Conservation (phyloP, 2,329 filamentous ascomycete genomes). For the Paraphaeosphaeria sporulosa region DNA sequence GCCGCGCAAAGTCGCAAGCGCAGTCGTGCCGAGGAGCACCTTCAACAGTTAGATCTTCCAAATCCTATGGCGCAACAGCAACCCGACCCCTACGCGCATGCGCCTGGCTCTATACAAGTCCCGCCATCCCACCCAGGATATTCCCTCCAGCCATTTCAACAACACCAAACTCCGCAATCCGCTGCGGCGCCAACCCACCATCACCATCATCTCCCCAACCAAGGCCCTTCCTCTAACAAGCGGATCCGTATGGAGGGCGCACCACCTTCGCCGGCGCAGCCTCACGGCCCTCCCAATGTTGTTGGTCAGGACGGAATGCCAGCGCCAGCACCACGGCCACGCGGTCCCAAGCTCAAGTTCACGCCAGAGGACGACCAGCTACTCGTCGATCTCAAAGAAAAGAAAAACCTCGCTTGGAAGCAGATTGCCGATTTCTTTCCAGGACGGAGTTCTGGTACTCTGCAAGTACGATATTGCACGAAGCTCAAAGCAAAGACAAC, state of each 20-base stretch:
- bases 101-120: slow-evolving; percentile 47
- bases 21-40: slow-evolving; percentile 53
- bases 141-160: slow-evolving; percentile 46
- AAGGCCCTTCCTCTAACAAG: slow-evolving; percentile 64
- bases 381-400: slow-evolving; percentile 89
- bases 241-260: slow-evolving; percentile 63
- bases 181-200: slow-evolving; percentile 56
- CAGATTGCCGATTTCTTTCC: slow-evolving; percentile 98
- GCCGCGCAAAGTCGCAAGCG: slow-evolving; percentile 50
- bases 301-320: slow-evolving; percentile 91
- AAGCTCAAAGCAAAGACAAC: slow-evolving; percentile 94
- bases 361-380: slow-evolving; percentile 90
- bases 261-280: slow-evolving; percentile 45
- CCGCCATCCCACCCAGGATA: slow-evolving; percentile 47
- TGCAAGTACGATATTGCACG: slow-evolving; percentile 94
- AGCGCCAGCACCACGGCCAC: slow-evolving; percentile 77
- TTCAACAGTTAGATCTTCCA: slow-evolving; percentile 47
- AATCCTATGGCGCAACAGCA: slow-evolving; percentile 52
- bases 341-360: slow-evolving; percentile 91
- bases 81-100: slow-evolving; percentile 47
- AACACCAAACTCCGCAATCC: slow-evolving; percentile 33
- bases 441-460: slow-evolving; percentile 84
- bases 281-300: slow-evolving; percentile 77
- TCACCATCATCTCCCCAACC: slow-evolving; percentile 83
- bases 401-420: slow-evolving; percentile 95